phyloP scores from a whole-genome alignment of 176 grass and related monocot species.

The Oryza brachyantha region DNA sequence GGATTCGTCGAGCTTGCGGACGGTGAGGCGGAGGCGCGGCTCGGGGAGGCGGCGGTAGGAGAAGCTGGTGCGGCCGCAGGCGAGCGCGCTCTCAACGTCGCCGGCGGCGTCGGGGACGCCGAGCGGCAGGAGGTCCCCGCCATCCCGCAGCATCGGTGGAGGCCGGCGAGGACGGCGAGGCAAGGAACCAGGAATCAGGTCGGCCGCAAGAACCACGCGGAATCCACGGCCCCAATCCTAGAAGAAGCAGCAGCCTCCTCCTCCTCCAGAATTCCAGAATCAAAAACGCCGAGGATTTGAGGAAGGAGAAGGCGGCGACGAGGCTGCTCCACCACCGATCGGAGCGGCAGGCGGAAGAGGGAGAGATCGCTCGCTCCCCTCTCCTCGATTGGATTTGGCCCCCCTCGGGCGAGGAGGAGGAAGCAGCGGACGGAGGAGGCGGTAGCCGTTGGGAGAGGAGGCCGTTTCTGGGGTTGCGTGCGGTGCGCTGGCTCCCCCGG shows the following conservation, averaged over 20 bases:
- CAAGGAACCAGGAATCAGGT: not conserved
- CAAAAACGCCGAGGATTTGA: too few species aligned
- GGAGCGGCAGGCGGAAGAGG: not conserved
- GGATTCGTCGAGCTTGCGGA: conserved; percentile 83
- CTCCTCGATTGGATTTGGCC: not conserved
- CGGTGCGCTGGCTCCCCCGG: not conserved
- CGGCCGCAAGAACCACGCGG: not conserved
- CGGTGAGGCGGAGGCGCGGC: conserved; percentile 54
- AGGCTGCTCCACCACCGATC: not conserved
- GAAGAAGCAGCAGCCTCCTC: not conserved
- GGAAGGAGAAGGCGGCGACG: too few species aligned
- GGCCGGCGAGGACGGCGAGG: not conserved
- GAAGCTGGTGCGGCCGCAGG: conserved; percentile 51
- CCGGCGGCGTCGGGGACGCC: not conserved
- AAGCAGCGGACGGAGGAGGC: too few species aligned
- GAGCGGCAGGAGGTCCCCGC: conserved; percentile 9
- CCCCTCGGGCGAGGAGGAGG: too few species aligned
- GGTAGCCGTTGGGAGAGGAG: not conserved
- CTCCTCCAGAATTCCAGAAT: too few species aligned
- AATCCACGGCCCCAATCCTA: not conserved
- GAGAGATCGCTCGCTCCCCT: not conserved
- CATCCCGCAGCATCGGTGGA: conserved; percentile 25
- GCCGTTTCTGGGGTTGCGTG: not conserved
- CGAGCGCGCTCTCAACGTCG: conserved; percentile 11
- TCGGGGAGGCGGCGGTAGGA: conserved; percentile 67